Evolutionary conservation across 176 grass and related monocot genomes (phyloP).

Genomic region (Oryza rufipogon): DNA sequence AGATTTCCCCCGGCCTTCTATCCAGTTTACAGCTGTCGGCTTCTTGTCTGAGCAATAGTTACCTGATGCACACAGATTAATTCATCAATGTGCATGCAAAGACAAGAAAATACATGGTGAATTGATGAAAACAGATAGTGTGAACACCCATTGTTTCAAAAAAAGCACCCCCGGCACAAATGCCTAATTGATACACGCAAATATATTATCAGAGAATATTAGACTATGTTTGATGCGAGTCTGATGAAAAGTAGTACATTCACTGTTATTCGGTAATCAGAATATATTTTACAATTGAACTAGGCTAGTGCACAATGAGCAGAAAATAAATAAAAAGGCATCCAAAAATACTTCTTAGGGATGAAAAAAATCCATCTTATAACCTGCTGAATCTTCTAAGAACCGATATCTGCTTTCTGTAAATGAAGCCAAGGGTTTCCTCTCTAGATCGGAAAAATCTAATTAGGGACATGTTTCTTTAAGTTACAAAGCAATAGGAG

Average conservation of each 20-base stretch:
- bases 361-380: not conserved
- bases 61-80: conserved; percentile 40
- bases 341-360: not conserved
- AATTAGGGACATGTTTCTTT: not conserved
- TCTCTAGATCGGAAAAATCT: not conserved
- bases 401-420: not conserved
- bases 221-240: not conserved
- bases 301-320: not conserved
- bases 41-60: conserved; percentile 90
- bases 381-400: not conserved
- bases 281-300: not conserved
- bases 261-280: not conserved
- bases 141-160: not conserved
- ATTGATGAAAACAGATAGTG: conserved; percentile 3
- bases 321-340: not conserved
- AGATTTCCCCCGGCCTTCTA: conserved; percentile 80
- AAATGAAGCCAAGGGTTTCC: not conserved
- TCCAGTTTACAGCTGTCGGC: conserved; percentile 79
- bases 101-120: conserved; percentile 6
- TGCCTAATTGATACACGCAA: not conserved
- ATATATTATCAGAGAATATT: not conserved
- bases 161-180: not conserved
- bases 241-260: conserved; percentile 20
- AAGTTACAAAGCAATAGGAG: not conserved
- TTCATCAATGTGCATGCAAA: not conserved